Conservation (phyloP, 176 grass and related monocot species). For the Puccinellia tenuiflora region DNA sequence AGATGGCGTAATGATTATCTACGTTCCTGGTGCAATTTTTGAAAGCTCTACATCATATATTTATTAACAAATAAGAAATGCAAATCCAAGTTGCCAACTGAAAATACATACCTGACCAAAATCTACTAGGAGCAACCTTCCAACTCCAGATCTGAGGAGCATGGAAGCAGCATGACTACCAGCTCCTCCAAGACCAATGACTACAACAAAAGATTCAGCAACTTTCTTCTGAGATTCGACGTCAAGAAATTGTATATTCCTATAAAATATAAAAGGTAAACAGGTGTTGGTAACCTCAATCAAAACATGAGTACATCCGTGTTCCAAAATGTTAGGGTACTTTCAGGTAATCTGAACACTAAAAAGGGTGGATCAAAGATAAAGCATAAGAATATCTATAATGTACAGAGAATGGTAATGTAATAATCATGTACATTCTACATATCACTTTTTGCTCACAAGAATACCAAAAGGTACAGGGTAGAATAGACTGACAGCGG, state of each 20-base stretch:
- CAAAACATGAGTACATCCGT: background rate
- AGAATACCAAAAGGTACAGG: background rate
- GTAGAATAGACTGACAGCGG: background rate
- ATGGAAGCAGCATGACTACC: slow-evolving; percentile 95
- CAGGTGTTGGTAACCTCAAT: background rate
- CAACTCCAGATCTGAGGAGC: slow-evolving; percentile 89
- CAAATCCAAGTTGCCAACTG: background rate
- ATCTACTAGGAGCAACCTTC: slow-evolving; percentile 83
- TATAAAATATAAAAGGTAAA: slow-evolving; percentile 22
- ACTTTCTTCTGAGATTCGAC: slow-evolving; percentile 80
- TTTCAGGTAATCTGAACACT: background rate
- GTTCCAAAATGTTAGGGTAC: too few relatives aligned
- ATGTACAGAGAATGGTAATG: background rate
- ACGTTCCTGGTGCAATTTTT: background rate
- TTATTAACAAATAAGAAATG: background rate
- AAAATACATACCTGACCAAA: slow-evolving; percentile 94
- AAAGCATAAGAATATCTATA: background rate
- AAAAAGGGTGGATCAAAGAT: background rate
- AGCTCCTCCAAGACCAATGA: slow-evolving; percentile 94
- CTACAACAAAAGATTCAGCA: slow-evolving; percentile 61
- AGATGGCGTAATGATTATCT: background rate
- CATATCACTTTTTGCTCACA: background rate
- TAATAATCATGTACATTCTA: background rate
- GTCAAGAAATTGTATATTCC: slow-evolving; percentile 98
- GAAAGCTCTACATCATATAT: background rate